These are phyloP conservation scores for Suillus occidentalis DNA, from an alignment of 768 basidiomycete species.

Conservation along the genomic window DNA sequence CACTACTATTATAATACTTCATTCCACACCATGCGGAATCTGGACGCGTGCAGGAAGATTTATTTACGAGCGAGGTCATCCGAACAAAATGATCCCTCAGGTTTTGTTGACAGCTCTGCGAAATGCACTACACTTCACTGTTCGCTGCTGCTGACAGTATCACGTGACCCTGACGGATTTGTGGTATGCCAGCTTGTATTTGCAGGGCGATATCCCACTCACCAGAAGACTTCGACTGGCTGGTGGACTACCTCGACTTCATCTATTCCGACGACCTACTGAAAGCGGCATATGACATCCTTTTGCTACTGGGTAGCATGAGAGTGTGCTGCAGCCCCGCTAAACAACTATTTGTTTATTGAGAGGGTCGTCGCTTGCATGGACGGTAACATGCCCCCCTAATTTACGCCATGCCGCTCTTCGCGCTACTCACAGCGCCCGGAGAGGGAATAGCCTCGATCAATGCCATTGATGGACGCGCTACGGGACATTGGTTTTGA, in stretches of 20 bases:
- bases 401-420: not conserved
- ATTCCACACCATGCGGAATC: not conserved
- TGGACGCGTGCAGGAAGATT: not conserved
- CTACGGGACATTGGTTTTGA: not conserved
- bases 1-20: too few species aligned
- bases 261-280: not conserved
- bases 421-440: not conserved
- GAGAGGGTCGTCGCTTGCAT: not conserved
- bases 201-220: not conserved
- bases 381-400: not conserved
- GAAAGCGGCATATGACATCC: not conserved
- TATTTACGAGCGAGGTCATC: not conserved
- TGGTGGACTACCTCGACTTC: not conserved
- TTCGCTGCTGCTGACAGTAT: not conserved
- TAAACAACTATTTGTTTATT: not conserved
- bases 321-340: not conserved
- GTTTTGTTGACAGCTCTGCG: not conserved
- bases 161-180: not conserved
- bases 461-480: not conserved
- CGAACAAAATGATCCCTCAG: not conserved
- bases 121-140: not conserved
- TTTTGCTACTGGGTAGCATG: not conserved
- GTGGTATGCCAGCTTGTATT: not conserved
- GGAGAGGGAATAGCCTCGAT: not conserved
- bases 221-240: not conserved